Conservation (phyloP, 805 yeast genomes). For the Candida boleticola region DNA sequence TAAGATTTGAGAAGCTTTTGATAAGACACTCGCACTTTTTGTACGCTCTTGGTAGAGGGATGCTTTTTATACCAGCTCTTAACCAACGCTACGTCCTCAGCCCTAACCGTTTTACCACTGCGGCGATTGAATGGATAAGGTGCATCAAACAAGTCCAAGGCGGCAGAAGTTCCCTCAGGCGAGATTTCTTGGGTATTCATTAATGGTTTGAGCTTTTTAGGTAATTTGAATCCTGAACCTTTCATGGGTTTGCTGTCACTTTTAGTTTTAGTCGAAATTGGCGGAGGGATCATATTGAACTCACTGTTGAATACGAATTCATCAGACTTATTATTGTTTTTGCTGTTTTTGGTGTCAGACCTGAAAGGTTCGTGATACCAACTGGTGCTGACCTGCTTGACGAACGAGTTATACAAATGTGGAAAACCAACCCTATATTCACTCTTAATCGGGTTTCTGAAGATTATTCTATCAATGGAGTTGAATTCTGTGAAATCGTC, state of each 20-base stretch:
- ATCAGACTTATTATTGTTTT: constrained; percentile 30
- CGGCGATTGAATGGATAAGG: constrained; percentile 82
- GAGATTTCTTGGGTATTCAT: constrained; percentile 22
- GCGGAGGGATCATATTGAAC: background rate
- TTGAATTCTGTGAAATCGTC: constrained; percentile 91
- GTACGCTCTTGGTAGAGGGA: constrained; percentile 59
- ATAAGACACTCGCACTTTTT: constrained; percentile 81
- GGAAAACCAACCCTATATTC: constrained; percentile 90
- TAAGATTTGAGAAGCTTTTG: constrained; percentile 80
- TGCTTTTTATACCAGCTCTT: constrained; percentile 80
- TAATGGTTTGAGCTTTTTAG: constrained; percentile 49
- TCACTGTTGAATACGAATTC: constrained; percentile 1
- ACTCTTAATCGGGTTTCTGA: constrained; percentile 71
- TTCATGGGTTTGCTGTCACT: constrained; percentile 35
- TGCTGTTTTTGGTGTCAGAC: constrained; percentile 53
- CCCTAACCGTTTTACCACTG: constrained; percentile 69
- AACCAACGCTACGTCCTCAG: constrained; percentile 84
- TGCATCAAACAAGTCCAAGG: constrained; percentile 72
- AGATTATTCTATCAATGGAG: constrained; percentile 81
- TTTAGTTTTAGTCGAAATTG: constrained; percentile 1
- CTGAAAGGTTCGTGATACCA: constrained; percentile 65
- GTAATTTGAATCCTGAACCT: constrained; percentile 29
- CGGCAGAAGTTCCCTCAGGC: constrained; percentile 47
- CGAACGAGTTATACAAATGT: constrained; percentile 74
- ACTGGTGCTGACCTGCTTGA: constrained; percentile 58